Evolutionary conservation across 2,329 filamentous ascomycete species (phyloP).

Genomic region (Cytospora chrysosperma): DNA sequence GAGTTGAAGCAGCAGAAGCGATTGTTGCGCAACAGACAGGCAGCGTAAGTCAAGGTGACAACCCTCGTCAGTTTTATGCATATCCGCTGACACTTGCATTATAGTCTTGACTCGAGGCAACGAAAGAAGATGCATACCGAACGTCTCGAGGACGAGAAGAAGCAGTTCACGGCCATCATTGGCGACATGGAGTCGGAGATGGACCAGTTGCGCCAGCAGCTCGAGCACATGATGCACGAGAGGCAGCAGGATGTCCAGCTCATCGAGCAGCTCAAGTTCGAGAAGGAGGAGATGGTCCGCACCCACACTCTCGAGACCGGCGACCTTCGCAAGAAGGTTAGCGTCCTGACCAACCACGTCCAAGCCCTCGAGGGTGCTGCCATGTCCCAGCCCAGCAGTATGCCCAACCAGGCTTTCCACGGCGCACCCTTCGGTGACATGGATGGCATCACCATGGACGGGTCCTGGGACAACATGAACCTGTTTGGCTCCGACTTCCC

Average conservation of each 20-base stretch:
- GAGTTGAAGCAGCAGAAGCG: conserved; percentile 98
- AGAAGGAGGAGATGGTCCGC: conserved; percentile 90
- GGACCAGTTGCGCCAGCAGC: conserved; percentile 62
- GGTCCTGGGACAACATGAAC: conserved; percentile 78
- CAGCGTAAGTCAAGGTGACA: conserved; percentile 68
- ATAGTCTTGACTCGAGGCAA: conserved; percentile 89
- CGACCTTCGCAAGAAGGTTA: conserved; percentile 89
- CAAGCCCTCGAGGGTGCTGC: conserved; percentile 67
- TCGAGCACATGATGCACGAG: conserved; percentile 70
- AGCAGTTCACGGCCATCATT: conserved; percentile 77
- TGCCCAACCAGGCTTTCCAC: conserved; percentile 33
- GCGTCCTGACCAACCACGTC: conserved; percentile 72
- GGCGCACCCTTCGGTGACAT: conserved; percentile 73
- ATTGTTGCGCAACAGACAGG: conserved; percentile 89
- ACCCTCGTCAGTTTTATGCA: conserved; percentile 21
- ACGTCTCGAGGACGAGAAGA: conserved; percentile 95
- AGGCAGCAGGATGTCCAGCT: conserved; percentile 73
- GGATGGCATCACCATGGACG: conserved; percentile 78
- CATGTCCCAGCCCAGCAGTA: conserved; percentile 34
- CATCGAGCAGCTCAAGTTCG: conserved; percentile 73
- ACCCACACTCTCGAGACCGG: conserved; percentile 86
- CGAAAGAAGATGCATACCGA: conserved; percentile 98
- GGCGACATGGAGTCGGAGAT: conserved; percentile 77
- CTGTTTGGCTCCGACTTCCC: conserved; percentile 69
- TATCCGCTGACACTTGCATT: conserved; percentile 24